Evolutionary conservation across 192 early-diverging fungal genomes (phyloP).

Genomic region (Radiomyces spectabilis): DNA sequence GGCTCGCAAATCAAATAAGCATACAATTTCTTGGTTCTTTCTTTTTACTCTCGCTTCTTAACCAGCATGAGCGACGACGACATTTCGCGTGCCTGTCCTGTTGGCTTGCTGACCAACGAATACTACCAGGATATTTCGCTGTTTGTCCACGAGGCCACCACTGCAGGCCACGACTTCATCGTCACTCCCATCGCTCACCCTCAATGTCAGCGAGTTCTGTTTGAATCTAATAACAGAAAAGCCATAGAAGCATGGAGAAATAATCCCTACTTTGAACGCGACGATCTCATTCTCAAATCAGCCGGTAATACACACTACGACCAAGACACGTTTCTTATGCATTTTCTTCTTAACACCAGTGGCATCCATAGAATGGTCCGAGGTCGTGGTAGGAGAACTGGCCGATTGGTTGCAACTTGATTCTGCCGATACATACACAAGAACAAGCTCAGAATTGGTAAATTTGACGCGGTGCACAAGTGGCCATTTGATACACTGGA

Average conservation of each 20-base stretch:
- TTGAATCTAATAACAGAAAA: slow-evolving; percentile 13
- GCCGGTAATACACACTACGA: slow-evolving; percentile 24
- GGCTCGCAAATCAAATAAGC: too few relatives aligned
- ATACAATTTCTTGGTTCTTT: too few relatives aligned
- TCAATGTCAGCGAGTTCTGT: slow-evolving; percentile 36
- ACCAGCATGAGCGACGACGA: neutral
- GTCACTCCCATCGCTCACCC: slow-evolving; percentile 43
- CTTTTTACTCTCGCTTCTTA: too few relatives aligned
- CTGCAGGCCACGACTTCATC: slow-evolving; percentile 40
- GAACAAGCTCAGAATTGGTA: slow-evolving; percentile 53
- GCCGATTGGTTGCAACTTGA: slow-evolving; percentile 54
- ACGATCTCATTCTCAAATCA: slow-evolving; percentile 39
- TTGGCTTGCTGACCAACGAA: slow-evolving; percentile 4
- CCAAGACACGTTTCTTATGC: neutral
- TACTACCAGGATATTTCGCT: slow-evolving; percentile 1
- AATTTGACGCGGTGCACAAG: neutral
- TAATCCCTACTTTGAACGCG: slow-evolving; percentile 28
- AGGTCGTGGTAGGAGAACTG: slow-evolving; percentile 35
- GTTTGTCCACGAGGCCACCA: slow-evolving; percentile 12
- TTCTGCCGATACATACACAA: slow-evolving; percentile 28
- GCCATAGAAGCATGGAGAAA: slow-evolving; percentile 30
- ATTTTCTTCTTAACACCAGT: too few relatives aligned
- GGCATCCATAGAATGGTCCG: slow-evolving; percentile 24
- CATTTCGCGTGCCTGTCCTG: slow-evolving; percentile 3
- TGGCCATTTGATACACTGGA: too few relatives aligned